These are phyloP conservation scores for Draba incana DNA, from an alignment of 345 rosid species.

Conservation along the genomic window DNA sequence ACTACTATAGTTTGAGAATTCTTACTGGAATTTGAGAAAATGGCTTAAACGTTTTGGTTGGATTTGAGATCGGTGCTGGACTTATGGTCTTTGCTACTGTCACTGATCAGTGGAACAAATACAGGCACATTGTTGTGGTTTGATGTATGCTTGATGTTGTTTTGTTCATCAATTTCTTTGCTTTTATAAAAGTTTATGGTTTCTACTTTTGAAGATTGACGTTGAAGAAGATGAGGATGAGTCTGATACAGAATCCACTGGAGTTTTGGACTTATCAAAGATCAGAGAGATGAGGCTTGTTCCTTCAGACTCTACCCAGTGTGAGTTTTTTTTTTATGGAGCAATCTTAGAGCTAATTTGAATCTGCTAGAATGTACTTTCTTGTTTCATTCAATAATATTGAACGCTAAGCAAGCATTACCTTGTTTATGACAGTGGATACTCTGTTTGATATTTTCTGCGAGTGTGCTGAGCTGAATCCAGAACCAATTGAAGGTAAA, in stretches of 20 bases:
- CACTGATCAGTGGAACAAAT: background rate
- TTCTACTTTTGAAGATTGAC: slow-evolving; percentile 60
- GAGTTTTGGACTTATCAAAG: slow-evolving; percentile 62
- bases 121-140: background rate
- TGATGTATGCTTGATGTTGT: background rate
- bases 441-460: slow-evolving; percentile 80
- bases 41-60: background rate
- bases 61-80: background rate
- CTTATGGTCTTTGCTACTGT: background rate
- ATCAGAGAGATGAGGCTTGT: slow-evolving; percentile 89
- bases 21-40: slow-evolving; percentile 1
- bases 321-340: slow-evolving; percentile 46
- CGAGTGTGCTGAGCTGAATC: slow-evolving; percentile 93
- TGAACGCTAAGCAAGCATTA: background rate
- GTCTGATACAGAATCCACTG: slow-evolving; percentile 62
- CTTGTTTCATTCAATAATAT: slow-evolving; percentile 14
- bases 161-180: background rate
- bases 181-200: background rate
- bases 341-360: background rate
- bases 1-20: background rate
- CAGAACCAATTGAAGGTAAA: slow-evolving; percentile 83
- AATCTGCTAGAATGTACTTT: background rate
- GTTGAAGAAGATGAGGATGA: slow-evolving; percentile 60
- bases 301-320: slow-evolving; percentile 80
- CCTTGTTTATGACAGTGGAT: slow-evolving; percentile 62